A percentile compares a stretch with the other conserved stretches of the same genome.
Evolutionary conservation across 495 filamentous ascomycete species (phyloP).

Genomic region (Parachaetomium inaequale): DNA sequence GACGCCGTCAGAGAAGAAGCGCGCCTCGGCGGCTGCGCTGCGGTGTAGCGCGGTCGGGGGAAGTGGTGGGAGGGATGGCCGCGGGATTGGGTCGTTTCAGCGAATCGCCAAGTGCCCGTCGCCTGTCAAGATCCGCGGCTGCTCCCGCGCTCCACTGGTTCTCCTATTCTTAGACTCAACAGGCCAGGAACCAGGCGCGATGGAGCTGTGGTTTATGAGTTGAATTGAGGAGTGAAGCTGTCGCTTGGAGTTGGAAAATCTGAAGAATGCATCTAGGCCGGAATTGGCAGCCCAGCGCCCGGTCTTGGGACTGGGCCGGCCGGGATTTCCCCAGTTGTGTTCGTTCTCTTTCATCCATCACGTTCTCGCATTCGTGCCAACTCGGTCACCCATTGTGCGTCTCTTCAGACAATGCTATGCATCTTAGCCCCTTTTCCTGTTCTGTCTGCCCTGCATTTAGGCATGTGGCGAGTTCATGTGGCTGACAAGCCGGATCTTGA

Average conservation of each 20-base stretch:
- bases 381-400: not conserved
- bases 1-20: constrained; percentile 18
- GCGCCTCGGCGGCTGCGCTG: constrained; percentile 11
- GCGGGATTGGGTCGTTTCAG: constrained; percentile 14
- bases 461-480: not conserved
- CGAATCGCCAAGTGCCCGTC: constrained; percentile 7
- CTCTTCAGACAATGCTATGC: not conserved
- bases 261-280: not conserved
- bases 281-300: too few species aligned
- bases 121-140: not conserved
- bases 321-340: not conserved
- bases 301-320: not conserved
- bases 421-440: not conserved
- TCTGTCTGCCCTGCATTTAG: too few species aligned
- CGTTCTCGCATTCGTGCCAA: not conserved
- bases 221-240: not conserved
- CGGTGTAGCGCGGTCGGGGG: not conserved
- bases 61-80: not conserved
- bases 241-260: not conserved
- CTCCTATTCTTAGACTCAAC: constrained; percentile 9
- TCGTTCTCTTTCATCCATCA: not conserved
- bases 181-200: not conserved
- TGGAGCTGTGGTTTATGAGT: not conserved
- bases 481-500: not conserved
- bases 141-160: constrained; percentile 9